A percentile compares a stretch with the other conserved stretches of the same genome.
These are phyloP conservation scores for Diutina mesorugosa DNA, from an alignment of 1,139 yeast genomes.

Conservation along the genomic window DNA sequence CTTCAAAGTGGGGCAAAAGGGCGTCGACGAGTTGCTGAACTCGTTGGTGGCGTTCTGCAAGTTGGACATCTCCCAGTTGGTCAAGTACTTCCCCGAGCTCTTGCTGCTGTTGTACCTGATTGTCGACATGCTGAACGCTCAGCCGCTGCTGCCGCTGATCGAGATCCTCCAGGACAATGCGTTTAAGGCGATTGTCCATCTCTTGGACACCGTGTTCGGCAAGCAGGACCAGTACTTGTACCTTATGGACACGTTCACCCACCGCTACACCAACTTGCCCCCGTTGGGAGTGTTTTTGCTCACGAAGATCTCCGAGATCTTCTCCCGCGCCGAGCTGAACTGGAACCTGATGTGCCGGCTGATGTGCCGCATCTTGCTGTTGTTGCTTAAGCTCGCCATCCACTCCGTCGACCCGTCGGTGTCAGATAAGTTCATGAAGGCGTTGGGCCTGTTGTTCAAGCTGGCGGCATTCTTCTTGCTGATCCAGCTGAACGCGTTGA, in stretches of 20 bases:
- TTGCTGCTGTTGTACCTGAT: constrained; percentile 32
- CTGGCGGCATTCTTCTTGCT: constrained; percentile 35
- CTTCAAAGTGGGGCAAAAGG: constrained; percentile 27
- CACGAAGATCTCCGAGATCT: constrained; percentile 31
- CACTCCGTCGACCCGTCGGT: constrained; percentile 14
- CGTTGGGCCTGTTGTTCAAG: constrained; percentile 20
- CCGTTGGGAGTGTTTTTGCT: constrained; percentile 39
- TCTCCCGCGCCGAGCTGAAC: constrained; percentile 34
- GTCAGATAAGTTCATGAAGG: constrained; percentile 18
- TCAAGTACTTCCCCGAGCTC: constrained; percentile 44
- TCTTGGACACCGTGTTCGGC: constrained; percentile 52
- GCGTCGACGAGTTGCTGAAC: constrained; percentile 31
- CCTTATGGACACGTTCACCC: constrained; percentile 37
- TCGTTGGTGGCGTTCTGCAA: constrained; percentile 27
- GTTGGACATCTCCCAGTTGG: constrained; percentile 32
- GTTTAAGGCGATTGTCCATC: constrained; percentile 46
- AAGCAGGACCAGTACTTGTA: constrained; percentile 52
- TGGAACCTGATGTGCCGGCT: constrained; percentile 59
- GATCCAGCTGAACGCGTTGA: constrained; percentile 30
- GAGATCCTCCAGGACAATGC: constrained; percentile 24
- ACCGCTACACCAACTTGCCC: constrained; percentile 23
- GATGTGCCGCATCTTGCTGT: constrained; percentile 43
- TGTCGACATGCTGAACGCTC: constrained; percentile 16
- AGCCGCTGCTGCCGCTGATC: constrained; percentile 13
- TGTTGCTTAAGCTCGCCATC: constrained; percentile 32